Conservation (phyloP, 495 filamentous ascomycete species). For the Zalerion maritima region DNA sequence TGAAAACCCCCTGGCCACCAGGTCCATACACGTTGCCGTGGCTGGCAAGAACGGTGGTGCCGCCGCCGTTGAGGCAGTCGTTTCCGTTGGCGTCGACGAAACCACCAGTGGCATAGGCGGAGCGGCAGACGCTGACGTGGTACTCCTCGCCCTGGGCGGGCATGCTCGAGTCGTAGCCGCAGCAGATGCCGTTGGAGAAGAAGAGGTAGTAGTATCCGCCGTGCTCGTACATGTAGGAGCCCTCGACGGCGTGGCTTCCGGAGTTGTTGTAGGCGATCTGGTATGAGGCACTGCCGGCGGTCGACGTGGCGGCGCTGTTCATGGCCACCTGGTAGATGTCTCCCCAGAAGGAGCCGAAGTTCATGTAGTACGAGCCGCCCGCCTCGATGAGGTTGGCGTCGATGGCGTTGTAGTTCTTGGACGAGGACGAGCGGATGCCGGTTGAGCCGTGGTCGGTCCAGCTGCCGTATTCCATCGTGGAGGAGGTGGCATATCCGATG, state of each 20-base stretch:
- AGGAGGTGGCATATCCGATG: slow-evolving; percentile 55
- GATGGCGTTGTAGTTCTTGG: slow-evolving; percentile 51
- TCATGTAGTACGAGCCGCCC: slow-evolving; percentile 36
- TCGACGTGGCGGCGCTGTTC: slow-evolving; percentile 23
- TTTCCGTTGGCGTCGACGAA: slow-evolving; percentile 49
- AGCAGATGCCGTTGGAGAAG: slow-evolving; percentile 49
- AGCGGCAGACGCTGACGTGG: slow-evolving; percentile 49
- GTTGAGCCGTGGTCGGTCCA: slow-evolving; percentile 44
- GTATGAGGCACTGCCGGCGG: slow-evolving; percentile 18
- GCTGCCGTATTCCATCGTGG: slow-evolving; percentile 40
- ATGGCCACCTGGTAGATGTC: slow-evolving; percentile 50
- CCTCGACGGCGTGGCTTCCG: slow-evolving; percentile 43
- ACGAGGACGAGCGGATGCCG: slow-evolving; percentile 30
- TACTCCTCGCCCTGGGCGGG: slow-evolving; percentile 50
- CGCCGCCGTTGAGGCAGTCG: slow-evolving; percentile 42
- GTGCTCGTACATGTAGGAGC: slow-evolving; percentile 38
- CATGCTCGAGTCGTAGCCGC: slow-evolving; percentile 30
- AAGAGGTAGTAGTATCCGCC: slow-evolving; percentile 51
- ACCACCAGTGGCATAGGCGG: slow-evolving; percentile 30
- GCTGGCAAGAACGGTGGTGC: slow-evolving; percentile 45
- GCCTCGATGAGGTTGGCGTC: slow-evolving; percentile 45
- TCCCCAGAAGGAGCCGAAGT: slow-evolving; percentile 58
- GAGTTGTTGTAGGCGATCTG: slow-evolving; percentile 42
- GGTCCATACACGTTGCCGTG: slow-evolving; percentile 55
- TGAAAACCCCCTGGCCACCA: slow-evolving; percentile 45